Percentiles rank a stretch among this genome's conserved stretches.
phyloP scores from a whole-genome alignment of 1,284 basidiomycete species.

The Irpex sp. region DNA sequence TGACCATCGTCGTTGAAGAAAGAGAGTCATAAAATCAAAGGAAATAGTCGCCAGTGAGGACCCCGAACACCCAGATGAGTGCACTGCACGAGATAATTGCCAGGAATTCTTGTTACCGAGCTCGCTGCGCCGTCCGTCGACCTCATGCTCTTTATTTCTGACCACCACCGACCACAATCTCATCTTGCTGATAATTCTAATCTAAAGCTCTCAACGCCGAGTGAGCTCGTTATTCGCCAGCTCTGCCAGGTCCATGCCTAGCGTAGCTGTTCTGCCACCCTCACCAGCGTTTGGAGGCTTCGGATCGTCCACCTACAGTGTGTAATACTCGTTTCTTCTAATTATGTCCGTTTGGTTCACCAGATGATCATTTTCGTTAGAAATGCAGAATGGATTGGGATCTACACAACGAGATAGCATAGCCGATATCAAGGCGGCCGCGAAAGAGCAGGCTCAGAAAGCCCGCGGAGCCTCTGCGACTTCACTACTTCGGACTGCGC shows the following conservation, averaged over 20 bases:
- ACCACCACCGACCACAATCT: background rate
- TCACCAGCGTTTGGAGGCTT: slow-evolving; percentile 25
- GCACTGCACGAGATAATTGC: background rate
- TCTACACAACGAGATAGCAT: slow-evolving; percentile 35
- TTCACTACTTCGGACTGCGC: slow-evolving; percentile 57
- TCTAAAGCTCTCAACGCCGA: background rate
- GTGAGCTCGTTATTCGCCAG: background rate
- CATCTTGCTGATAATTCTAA: background rate
- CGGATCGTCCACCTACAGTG: slow-evolving; percentile 24
- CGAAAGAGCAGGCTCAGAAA: slow-evolving; percentile 51
- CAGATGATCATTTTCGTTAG: slow-evolving; percentile 13
- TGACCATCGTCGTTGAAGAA: no score
- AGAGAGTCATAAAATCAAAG: no score
- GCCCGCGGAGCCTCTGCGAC: slow-evolving; percentile 51
- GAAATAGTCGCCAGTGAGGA: background rate
- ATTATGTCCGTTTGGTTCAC: slow-evolving; percentile 6
- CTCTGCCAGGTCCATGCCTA: slow-evolving; percentile 27
- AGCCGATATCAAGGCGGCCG: slow-evolving; percentile 61
- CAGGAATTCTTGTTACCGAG: background rate
- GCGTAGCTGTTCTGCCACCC: slow-evolving; percentile 31
- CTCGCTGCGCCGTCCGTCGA: slow-evolving; percentile 8
- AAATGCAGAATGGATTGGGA: slow-evolving; percentile 32
- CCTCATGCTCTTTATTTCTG: slow-evolving; percentile 1
- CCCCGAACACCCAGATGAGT: background rate
- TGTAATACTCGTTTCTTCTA: slow-evolving; percentile 8